phyloP scores from a whole-genome alignment of 306 rosid genomes.

The Inga laurina region DNA sequence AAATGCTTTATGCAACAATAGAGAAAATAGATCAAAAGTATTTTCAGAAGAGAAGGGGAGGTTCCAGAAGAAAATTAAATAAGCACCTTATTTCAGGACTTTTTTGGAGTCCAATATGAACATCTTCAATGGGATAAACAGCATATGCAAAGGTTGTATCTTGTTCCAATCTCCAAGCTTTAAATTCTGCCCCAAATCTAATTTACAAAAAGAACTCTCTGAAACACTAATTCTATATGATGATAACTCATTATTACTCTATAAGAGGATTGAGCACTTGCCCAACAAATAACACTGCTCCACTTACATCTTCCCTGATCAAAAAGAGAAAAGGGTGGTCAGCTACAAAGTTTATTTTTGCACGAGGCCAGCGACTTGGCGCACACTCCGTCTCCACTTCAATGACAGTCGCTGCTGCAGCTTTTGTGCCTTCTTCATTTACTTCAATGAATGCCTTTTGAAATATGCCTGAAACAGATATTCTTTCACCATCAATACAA shows the following conservation, averaged over 20 bases:
- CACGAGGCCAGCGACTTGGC: no score
- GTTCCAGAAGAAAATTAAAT: background rate
- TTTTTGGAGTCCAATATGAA: constrained; percentile 4
- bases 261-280: background rate
- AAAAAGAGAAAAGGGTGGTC: background rate
- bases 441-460: constrained; percentile 78
- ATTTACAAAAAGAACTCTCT: constrained; percentile 10
- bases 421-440: constrained; percentile 81
- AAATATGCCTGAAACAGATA: constrained; percentile 55
- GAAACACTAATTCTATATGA: constrained; percentile 29
- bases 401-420: constrained; percentile 52
- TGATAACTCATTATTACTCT: no score
- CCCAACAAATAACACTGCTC: background rate
- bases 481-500: constrained; percentile 39
- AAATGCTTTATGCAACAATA: background rate
- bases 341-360: no score
- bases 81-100: constrained; percentile 18
- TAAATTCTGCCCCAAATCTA: background rate
- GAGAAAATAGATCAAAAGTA: background rate
- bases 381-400: no score
- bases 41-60: background rate
- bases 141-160: constrained; percentile 7
- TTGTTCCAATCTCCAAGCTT: constrained; percentile 8
- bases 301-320: background rate
- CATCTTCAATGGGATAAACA: constrained; percentile 7